These are phyloP conservation scores for Suillus discolor DNA, from an alignment of 768 basidiomycete genomes.

Conservation along the genomic window DNA sequence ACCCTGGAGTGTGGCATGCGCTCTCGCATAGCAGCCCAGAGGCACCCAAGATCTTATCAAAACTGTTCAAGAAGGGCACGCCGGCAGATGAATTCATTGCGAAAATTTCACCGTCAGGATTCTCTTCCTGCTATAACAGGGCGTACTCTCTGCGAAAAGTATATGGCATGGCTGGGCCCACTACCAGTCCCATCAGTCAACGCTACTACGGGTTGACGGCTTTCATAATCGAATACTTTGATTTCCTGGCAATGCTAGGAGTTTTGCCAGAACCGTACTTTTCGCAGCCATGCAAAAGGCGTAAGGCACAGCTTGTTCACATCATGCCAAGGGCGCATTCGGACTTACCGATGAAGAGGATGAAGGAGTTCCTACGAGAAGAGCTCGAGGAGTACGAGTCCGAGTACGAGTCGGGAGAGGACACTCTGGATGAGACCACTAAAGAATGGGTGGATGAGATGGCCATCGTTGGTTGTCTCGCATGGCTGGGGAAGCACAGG, in stretches of 20 bases:
- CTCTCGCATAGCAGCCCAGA: background rate
- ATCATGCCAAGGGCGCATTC: constrained; percentile 7
- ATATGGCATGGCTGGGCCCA: background rate
- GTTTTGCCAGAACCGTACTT: background rate
- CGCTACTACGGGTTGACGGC: background rate
- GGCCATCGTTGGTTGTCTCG: constrained; percentile 8
- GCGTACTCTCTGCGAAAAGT: background rate
- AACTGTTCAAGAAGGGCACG: background rate
- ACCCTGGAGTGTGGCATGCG: background rate
- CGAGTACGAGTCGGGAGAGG: background rate
- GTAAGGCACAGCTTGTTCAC: constrained; percentile 2
- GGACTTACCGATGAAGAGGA: background rate
- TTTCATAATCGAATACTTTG: background rate
- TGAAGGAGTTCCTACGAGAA: background rate
- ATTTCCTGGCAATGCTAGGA: background rate
- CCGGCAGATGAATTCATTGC: constrained; percentile 14
- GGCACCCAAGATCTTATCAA: background rate
- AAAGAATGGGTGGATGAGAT: constrained; percentile 5
- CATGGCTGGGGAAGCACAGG: constrained; percentile 14
- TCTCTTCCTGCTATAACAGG: background rate
- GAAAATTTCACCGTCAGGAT: constrained; percentile 18
- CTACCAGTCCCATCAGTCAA: background rate
- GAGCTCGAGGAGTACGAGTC: background rate
- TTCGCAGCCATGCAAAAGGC: background rate
- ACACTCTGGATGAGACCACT: background rate